Evolutionary conservation across 306 rosid species (phyloP), one percentile per base, ranked within the genome.

Genomic region (Corylus americana): DNA sequence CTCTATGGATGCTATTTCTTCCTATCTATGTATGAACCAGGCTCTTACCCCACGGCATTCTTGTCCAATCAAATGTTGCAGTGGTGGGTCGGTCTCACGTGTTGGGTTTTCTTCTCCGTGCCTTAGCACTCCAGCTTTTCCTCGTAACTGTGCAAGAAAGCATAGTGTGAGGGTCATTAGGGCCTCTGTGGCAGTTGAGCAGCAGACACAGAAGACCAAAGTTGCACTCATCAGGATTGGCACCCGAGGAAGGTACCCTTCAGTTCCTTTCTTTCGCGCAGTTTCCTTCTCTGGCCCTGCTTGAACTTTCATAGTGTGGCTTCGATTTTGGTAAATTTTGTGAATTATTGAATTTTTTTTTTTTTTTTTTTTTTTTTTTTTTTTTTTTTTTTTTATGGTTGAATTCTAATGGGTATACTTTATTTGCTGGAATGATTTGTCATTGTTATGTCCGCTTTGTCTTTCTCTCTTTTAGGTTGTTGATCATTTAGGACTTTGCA

Each of bases 181-280:
- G 74, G 98, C 98, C 63, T 94, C 97, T 1, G 75, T 89, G 44
- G 96, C 92, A 0, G 93, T 88, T 53, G 98, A 92, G 84, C 90
- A 89, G 76, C 92, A 84, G 71, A 80, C 81, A 51, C 84, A 75
- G 74, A 80, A 89, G 78, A 79, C 82, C 59, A 89, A 88, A 45
- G 75, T 90, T 7, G 97, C 96, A 8, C 85, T 92, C 10, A 57
- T 93, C 81, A 86, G 88, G 81, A 94, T 94, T 80, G 98, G 98
- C 69, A 94, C 98, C 47, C 77, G 98, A 77, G 98, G 97, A 84
- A 94, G 98, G 98, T 92, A 84, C 74, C 13, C 53, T n/a, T 83
- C 71, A 47, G 4, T 54, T n/a, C 48, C 16, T 68, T 22, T 18
- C 8, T 64, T 74, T 4, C 0, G 42, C 13, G 42, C 17, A 25